These are phyloP conservation scores for Coemansia sp. DNA, from an alignment of 192 early-diverging fungal species.

Conservation along the genomic window DNA sequence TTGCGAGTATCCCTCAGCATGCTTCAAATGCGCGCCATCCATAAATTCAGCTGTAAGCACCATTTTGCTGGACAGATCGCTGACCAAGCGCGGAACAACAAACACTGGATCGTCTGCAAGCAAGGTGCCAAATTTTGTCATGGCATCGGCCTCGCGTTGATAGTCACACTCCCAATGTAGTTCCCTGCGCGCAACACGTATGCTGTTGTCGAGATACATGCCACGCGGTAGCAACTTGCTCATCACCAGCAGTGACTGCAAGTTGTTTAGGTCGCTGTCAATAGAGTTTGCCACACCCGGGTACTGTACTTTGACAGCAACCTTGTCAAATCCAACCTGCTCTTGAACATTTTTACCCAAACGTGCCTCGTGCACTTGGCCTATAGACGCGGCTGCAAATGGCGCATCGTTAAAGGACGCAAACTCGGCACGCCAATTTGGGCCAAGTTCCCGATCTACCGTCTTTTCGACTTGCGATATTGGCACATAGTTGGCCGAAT, in stretches of 20 bases:
- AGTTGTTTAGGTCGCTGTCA: conserved; percentile 82
- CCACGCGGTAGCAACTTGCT: conserved; percentile 86
- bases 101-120: conserved; percentile 62
- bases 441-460: conserved; percentile 67
- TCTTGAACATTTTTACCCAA: conserved; percentile 22
- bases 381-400: conserved; percentile 91
- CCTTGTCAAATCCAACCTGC: conserved; percentile 29
- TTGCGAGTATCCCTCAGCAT: conserved; percentile 61
- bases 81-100: conserved; percentile 73
- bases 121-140: conserved; percentile 66
- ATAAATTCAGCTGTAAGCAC: conserved; percentile 83
- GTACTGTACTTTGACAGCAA: conserved; percentile 97
- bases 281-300: conserved; percentile 90
- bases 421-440: conserved; percentile 71
- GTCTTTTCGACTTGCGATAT: conserved; percentile 76
- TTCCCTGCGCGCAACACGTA: conserved; percentile 85
- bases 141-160: conserved; percentile 75
- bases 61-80: conserved; percentile 65
- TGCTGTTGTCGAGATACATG: conserved; percentile 95
- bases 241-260: conserved; percentile 77
- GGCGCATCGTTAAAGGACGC: conserved; percentile 72
- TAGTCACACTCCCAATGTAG: conserved; percentile 96
- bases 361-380: conserved; percentile 74
- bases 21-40: conserved; percentile 67
- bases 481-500: conserved; percentile 96